phyloP scores from a whole-genome alignment of 768 basidiomycete genomes.

The Crepidotus variabilis region DNA sequence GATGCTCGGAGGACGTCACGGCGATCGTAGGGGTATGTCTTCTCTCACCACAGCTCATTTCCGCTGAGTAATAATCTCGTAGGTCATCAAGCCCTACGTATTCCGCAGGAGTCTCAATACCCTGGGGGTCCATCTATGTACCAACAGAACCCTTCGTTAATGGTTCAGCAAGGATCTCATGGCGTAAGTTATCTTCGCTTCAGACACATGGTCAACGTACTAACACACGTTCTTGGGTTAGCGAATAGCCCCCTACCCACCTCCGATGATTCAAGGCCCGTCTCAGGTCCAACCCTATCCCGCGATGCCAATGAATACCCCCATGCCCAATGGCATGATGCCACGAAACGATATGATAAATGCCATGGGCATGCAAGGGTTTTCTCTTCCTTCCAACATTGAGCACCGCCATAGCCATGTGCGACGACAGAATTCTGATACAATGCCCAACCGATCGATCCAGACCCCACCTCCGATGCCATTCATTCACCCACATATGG shows the following conservation, averaged over 20 bases:
- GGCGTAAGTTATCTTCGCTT: neutral
- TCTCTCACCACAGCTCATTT: neutral
- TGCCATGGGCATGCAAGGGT: neutral
- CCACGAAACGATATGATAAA: neutral
- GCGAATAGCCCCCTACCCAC: neutral
- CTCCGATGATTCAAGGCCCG: neutral
- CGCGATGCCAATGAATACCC: neutral
- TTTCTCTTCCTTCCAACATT: neutral
- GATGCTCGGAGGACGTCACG: neutral
- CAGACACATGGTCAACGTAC: neutral
- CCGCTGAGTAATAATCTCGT: neutral
- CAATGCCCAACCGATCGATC: neutral
- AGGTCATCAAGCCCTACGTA: conserved; percentile 1
- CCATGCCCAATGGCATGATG: neutral
- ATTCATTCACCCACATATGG: neutral
- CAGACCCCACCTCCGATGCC: neutral
- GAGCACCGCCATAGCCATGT: neutral
- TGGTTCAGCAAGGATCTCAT: neutral
- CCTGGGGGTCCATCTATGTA: neutral
- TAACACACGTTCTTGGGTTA: neutral
- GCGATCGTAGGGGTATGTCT: conserved; percentile 1
- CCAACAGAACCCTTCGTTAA: neutral
- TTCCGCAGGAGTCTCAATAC: neutral
- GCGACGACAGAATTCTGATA: neutral
- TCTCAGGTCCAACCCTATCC: neutral